Base-by-base conservation (phyloP, 495 filamentous ascomycete genomes). In the Tuber calosporum region DNA sequence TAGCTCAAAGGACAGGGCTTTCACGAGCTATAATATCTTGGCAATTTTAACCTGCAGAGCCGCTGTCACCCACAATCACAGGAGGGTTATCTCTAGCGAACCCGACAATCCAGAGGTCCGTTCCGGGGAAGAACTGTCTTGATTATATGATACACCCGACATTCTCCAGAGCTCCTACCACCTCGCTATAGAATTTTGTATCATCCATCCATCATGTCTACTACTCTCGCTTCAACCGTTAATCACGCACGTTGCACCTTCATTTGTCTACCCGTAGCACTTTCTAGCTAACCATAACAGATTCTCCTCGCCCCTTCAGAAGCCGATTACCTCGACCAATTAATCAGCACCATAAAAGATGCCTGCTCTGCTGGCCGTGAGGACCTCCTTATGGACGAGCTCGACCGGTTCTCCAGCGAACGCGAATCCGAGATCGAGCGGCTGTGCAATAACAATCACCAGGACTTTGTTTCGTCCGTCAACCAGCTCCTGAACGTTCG, bases 371-470 rank as follows among this genome's bases (percentile, higher is more conserved):
- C 90, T n/a, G 88, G 90, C 70, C 88, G 91, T 68, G 89, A 91
- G 9, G 85, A 86, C 34, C 87, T 89, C 70, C 90, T 99, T 66
- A 85, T 93, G 69, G 90, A 93, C 73, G 89, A 89, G 70, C 84
- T 99, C 43, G 87, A 89, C 20, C 88, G 89, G 68, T 94, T 97
- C 83, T 91, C 94, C 40, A 88, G 89, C 71, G 91, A 96, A 69
- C 90, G 93, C 70, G 96, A 99, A 81, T 82, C 86, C 2, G 93
- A 98, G 77, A 98, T 99, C 73, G 96, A 99, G 83, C 87, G 88
- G 19, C 95, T 99, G 75, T 97, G 95, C 82, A 91, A 94, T 80
- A 92, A 89, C 42, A 97, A 97, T 79, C 95, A 97, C 81, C 94
- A 98, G 80, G 95, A 97, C 73, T 99, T 99, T 80, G 90, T 98